phyloP scores from a whole-genome alignment of 176 grass and related monocot species.

The barley (Hordeum vulgare) region DNA sequence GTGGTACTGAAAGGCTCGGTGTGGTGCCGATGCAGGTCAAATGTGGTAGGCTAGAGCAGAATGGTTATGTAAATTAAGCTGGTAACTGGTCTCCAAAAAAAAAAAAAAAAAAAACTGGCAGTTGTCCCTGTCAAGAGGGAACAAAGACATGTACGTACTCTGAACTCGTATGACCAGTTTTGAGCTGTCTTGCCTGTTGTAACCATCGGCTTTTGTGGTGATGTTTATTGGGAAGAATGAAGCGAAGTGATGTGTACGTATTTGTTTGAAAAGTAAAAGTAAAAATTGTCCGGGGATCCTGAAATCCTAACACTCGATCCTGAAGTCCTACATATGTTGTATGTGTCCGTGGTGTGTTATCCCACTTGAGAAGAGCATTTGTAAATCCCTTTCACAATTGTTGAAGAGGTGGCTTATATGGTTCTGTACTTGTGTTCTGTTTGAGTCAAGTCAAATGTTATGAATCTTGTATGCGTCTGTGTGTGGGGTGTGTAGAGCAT shows the following conservation, averaged over 20 bases:
- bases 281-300: neutral
- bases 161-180: neutral
- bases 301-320: neutral
- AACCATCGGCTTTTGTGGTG: neutral
- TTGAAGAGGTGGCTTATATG: neutral
- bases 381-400: neutral
- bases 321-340: too few relatives aligned
- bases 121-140: neutral
- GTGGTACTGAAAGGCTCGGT: neutral
- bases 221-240: neutral
- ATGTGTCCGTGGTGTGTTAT: neutral
- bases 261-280: neutral
- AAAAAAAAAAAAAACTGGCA: too few relatives aligned
- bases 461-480: neutral
- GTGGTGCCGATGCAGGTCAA: neutral
- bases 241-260: neutral
- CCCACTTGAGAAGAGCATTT: too few relatives aligned
- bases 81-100: neutral
- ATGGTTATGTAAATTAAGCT: neutral
- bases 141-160: neutral
- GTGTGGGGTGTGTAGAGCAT: neutral
- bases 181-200: neutral
- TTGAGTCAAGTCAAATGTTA: neutral
- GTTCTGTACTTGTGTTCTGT: neutral
- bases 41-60: neutral